Conservation (phyloP, 768 basidiomycete species). For the Mycena epipterygia region DNA sequence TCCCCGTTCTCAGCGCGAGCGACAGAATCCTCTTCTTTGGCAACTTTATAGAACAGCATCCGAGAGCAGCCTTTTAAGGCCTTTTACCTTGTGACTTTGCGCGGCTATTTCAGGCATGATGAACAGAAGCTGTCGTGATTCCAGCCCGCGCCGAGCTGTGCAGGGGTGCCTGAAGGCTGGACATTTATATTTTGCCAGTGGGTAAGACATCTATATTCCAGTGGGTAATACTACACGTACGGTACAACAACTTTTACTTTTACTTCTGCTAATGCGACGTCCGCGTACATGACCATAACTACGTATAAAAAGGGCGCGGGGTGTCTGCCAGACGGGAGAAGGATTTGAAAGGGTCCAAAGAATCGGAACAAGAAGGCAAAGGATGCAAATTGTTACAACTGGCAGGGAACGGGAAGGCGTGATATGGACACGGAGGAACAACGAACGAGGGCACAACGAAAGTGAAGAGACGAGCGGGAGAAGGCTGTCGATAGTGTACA, state of each 20-base stretch:
- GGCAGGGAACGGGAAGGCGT: constrained; percentile 9
- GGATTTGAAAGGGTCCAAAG: neutral
- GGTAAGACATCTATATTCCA: too few species aligned
- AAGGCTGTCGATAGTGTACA: constrained; percentile 18
- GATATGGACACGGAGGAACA: neutral
- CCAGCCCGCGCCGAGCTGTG: neutral
- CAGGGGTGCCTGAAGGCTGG: neutral
- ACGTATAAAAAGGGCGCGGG: constrained; percentile 3
- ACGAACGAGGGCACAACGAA: constrained; percentile 7
- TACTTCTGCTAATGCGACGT: neutral
- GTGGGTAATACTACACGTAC: constrained; percentile 15
- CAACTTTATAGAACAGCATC: constrained; percentile 20
- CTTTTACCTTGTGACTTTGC: too few species aligned
- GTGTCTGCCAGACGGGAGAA: constrained; percentile 22
- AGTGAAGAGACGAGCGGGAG: neutral
- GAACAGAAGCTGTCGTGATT: constrained; percentile 11
- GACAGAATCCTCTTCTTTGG: neutral
- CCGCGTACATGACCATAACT: constrained; percentile 2
- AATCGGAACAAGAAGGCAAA: neutral
- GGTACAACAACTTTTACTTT: constrained; percentile 32
- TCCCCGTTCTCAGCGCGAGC: constrained; percentile 21
- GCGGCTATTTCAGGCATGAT: neutral
- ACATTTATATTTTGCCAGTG: constrained; percentile 11
- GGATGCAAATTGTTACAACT: constrained; percentile 3
- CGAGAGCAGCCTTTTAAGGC: neutral